Evolutionary conservation across 805 yeast species (phyloP), one percentile per base, ranked within the genome.

Genomic region (Candida sonorensis): DNA sequence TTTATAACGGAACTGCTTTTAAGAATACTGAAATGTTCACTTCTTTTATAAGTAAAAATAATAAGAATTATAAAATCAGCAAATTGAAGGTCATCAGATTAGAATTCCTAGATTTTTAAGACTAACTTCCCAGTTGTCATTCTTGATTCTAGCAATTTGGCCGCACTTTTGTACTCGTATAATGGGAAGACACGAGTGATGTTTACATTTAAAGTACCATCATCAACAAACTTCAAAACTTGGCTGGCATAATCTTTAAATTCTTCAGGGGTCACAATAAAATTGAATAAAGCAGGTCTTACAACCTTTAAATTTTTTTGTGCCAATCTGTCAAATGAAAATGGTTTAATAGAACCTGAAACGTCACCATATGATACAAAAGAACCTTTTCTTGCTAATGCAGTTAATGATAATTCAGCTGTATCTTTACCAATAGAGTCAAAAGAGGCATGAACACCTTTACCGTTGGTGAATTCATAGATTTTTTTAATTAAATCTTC

Each of bases 391-490:
- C 77, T 64, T 9, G 74, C 82, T 17, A 85, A 46, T 1, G 74
- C 59, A 14, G 66, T 70, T 13, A 84, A 44, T 0, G 95, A 77
- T 7, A 64, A 60, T 26, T 81, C 80, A 44, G 72, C 80, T 4
- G 95, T 75, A 46, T 73, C 85, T 50, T 83, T 81, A 11, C 95
- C 95, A 36, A 83, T 69, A 27, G 86, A 71, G 53, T 84, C 94
- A 48, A 68, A 83, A 1, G 76, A 66, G 8, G 75, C 90, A 10
- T 62, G 64, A 17, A 75, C 92, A 39, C 94, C 94, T 19, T 64
- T 56, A 7, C 82, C 82, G 24, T 57, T 52, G 8, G 94, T 83
- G 48, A 74, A 58, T 41, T 81, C 76, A 33, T 59, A 41, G 10
- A 83, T 80, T 41, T 64, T 65, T 8, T 57, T 62, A n/a, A 61